Conservation (phyloP, 1,284 basidiomycete genomes). For the Baeospora myosura region DNA sequence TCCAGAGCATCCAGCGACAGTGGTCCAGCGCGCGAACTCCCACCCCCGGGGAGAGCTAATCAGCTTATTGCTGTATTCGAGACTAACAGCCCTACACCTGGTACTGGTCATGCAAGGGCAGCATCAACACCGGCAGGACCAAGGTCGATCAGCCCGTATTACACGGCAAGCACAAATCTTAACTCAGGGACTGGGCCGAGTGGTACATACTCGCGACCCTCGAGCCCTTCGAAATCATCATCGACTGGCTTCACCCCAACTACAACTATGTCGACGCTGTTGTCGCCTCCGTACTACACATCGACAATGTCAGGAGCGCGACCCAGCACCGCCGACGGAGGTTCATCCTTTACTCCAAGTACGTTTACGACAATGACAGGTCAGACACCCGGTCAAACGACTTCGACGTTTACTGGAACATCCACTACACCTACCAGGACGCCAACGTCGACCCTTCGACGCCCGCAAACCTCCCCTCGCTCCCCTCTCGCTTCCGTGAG, state of each 20-base stretch:
- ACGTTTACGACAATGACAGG: slow-evolving; percentile 11
- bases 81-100: slow-evolving; percentile 36
- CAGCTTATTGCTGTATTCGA: slow-evolving; percentile 74
- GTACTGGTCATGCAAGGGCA: slow-evolving; percentile 39
- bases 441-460: slow-evolving; percentile 34
- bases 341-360: slow-evolving; percentile 9
- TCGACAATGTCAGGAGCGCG: slow-evolving; percentile 15
- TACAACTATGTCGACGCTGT: slow-evolving; percentile 22
- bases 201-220: slow-evolving; percentile 12
- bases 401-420: slow-evolving; percentile 26
- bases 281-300: slow-evolving; percentile 31
- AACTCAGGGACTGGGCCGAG: too few species aligned
- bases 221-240: slow-evolving; percentile 7
- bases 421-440: slow-evolving; percentile 24
- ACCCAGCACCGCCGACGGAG: slow-evolving; percentile 15
- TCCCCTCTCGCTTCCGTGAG: slow-evolving; percentile 67
- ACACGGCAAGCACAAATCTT: slow-evolving; percentile 31
- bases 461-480: slow-evolving; percentile 53
- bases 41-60: slow-evolving; percentile 52
- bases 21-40: slow-evolving; percentile 33
- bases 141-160: slow-evolving; percentile 46
- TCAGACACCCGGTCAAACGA: slow-evolving; percentile 20
- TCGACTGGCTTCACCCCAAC: slow-evolving; percentile 13
- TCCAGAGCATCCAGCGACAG: slow-evolving; percentile 38
- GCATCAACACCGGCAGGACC: slow-evolving; percentile 47